Evolutionary conservation across 768 basidiomycete species (phyloP), one percentile per base, ranked within the genome.

Genomic region (Sarcomyxa edulis): DNA sequence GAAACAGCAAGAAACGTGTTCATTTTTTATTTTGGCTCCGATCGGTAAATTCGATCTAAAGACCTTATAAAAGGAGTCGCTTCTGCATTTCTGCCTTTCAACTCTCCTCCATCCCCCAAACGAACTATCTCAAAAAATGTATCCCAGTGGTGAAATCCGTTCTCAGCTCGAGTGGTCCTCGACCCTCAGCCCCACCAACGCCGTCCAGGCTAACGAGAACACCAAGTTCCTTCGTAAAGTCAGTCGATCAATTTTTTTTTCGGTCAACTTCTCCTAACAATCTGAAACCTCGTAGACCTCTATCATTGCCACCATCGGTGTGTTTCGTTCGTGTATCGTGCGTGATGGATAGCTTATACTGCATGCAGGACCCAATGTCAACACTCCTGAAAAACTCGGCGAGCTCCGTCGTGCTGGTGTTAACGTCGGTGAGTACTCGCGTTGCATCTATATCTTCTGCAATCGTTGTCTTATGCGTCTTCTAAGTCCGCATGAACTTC

Each of bases 281-380:
- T 8, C 14, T 30, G 20, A 39, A 20, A 21, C 21, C 26, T 31
- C 14, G n/a, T 50, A 99, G 96, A 96, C 93, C 10, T 74, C 88
- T 44, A 98, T 99, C 66, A 98, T 99, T 61, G 95, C 94, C 43
- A 99, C 96, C 49, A 99, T 99, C 56, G 96, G 95, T 87, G 49
- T 44, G 73, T 44, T 40, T 43, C 40, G 35, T 32, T 48, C 32
- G 16, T 32, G 37, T 48, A 43, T 44, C 40, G 36, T 44, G 26
- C 44, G 32, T n/a, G 31, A 37, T 29, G 20, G 22, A 32, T 34
- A 8, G 7, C 19, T 21, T 42, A 37, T 45, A 30, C 32, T 31
- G 38, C 44, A 28, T 51, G 32, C 48, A 93, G 91, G 92, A 28
- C 96, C 96, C 48, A 97, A 97, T 69, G 84, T 84, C 53, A 98